Base-by-base conservation (phyloP, 2,329 filamentous ascomycete species). In the Cyclaneusma minus region DNA sequence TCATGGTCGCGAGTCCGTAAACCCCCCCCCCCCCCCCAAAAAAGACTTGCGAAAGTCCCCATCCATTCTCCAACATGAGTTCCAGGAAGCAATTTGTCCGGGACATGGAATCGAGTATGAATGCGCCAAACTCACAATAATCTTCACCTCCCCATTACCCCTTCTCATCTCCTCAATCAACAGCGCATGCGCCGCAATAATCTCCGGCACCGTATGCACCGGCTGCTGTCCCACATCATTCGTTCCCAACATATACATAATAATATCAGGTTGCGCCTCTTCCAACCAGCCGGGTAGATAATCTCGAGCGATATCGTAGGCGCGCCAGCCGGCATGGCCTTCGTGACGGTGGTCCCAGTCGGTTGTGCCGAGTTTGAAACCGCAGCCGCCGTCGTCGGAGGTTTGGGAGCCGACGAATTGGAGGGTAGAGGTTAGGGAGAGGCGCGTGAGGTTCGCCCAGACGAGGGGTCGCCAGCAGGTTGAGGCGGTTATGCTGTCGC, bases 181-280 rank as follows among this genome's bases (percentile, higher is more conserved):
- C 32, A 42, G 50, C 5, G 48, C 51, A 31, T 56, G 60, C 0
- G 55, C 48, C 6, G 38, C 44, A 22, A 59, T 51, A 19, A 50
- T 46, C 27, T 42, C 34, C 2, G 48, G 41, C 16, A 30, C 34
- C 5, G 23, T 8, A 7, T 23, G 30, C 4, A 44, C 46, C 9
- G 41, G 36, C 4, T 48, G 45, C 11, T 39, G 34, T 9, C 37
- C 37, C 5, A 59, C 47, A 35, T 60, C 56, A 35, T 60, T 58
- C 3, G 56, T 60, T 18, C 56, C 56, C 4, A 60, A 44, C 51
- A 56, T 56, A 39, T 57, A 56, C 43, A 51, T 52, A 8, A 60
- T 51, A 9, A 60, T 44, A 29, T 59, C 56, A 7, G 55, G 49
- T 7, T 42, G 46, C 2, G 48, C 46, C 26, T 21, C 42, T 14